Evolutionary conservation across 805 yeast genomes (phyloP).

Genomic region (Lipomyces japonicus): DNA sequence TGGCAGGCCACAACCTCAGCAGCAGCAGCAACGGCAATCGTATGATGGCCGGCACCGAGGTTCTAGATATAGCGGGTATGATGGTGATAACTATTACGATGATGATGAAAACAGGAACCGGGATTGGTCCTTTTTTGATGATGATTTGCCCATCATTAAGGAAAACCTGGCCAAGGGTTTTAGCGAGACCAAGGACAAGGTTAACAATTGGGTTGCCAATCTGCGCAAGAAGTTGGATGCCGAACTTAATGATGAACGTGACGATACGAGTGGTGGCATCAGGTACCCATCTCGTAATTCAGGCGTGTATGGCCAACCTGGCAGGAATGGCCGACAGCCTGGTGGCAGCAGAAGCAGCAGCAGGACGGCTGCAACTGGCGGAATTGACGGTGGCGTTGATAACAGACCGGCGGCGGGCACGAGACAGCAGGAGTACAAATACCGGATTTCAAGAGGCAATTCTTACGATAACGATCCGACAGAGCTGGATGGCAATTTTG

Average conservation of each 20-base stretch:
- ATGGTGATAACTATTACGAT: constrained; percentile 9
- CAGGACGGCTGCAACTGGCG: background rate
- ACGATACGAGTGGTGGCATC: constrained; percentile 3
- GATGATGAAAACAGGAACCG: constrained; percentile 17
- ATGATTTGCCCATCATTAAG: constrained; percentile 50
- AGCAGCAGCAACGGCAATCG: constrained; percentile 12
- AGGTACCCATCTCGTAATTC: no score
- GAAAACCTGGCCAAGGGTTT: constrained; percentile 69
- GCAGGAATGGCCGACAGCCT: no score
- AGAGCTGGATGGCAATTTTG: constrained; percentile 50
- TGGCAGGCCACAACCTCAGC: constrained; percentile 6
- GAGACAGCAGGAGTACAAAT: constrained; percentile 8
- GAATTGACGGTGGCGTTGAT: background rate
- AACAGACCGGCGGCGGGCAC: background rate
- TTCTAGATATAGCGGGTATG: background rate
- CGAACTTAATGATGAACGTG: no score
- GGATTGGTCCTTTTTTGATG: constrained; percentile 37
- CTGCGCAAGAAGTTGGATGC: constrained; percentile 53
- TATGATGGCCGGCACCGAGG: background rate
- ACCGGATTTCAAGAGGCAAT: constrained; percentile 31
- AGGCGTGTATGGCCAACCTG: background rate
- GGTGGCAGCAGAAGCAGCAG: no score
- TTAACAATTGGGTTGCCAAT: constrained; percentile 75
- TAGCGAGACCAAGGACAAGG: constrained; percentile 72
- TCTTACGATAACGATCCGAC: constrained; percentile 54